Percentiles rank a stretch among this genome's conserved stretches.
phyloP scores from a whole-genome alignment of 129 eudicot species.

The Chrysanthemum lavandulifolium region DNA sequence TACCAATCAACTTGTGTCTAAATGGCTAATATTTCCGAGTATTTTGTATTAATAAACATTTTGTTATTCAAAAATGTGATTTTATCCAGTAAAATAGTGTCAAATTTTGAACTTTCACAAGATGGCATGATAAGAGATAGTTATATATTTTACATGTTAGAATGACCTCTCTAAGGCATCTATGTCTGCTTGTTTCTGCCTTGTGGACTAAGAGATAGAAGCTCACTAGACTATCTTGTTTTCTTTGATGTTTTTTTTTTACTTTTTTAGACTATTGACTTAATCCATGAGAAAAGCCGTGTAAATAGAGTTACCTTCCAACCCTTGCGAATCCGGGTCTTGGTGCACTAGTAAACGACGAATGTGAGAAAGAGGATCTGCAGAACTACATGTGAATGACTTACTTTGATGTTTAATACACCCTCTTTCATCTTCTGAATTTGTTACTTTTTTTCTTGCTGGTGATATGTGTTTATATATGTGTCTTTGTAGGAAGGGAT shows the following conservation, averaged over 20 bases:
- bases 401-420: no score
- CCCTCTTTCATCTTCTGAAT: no score
- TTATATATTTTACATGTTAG: not conserved
- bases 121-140: not conserved
- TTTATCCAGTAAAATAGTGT: not conserved
- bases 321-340: no score
- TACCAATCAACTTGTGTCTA: no score
- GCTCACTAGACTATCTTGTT: not conserved
- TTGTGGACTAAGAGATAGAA: not conserved
- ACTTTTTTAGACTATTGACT: not conserved
- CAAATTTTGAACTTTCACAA: not conserved
- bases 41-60: not conserved
- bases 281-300: not conserved
- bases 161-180: not conserved
- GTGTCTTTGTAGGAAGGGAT: constrained; percentile 68
- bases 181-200: not conserved
- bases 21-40: no score
- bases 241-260: not conserved
- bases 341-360: no score
- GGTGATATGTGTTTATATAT: not conserved
- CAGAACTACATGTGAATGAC: no score
- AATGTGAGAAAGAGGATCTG: no score
- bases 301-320: not conserved
- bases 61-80: not conserved
- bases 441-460: not conserved